Base-by-base conservation (phyloP, 495 filamentous ascomycete species). In the Thozetella sp. region DNA sequence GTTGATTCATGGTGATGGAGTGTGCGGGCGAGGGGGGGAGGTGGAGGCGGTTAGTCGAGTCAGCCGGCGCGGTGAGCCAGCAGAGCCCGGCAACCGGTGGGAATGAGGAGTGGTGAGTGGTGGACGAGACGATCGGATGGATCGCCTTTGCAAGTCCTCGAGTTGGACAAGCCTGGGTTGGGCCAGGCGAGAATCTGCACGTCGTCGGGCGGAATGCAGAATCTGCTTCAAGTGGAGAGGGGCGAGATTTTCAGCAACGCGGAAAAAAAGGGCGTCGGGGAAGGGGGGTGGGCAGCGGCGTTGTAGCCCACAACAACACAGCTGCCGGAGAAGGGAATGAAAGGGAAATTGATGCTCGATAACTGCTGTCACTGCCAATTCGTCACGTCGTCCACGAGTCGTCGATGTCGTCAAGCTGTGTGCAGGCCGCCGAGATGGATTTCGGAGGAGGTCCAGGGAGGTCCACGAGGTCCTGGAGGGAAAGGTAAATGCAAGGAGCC, bases 181-280 rank as follows among this genome's bases (percentile, higher is more conserved):
- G 46, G 22, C 25, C 40, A 56, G 54, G 37, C 22, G 50, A 48
- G 22, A 34, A 57, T 43, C 26, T 22, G 59, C 22, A 60, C 6
- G 55, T 52, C 34, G n/a, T 50, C 20, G 27, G 59, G 56, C 25
- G 22, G 48, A 64, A 56, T 64, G 64, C 61, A 69, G 64, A 63
- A 55, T 64, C 64, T 61, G 69, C 60, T 37, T 56, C 37, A 57
- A 46, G 67, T 64, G 65, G 69, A 62, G 69, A 68, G 63, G 63
- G 65, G 69, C 62, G 67, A 66, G 66, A 62, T 69, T 69, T 72
- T 65, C 58, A 62, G 63, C 60, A 59, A 65, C 61, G 64, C 64
- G 65, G 62, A 63, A 67, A 59, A 57, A 58, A 60, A 25, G 27
- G n/a, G 23, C n/a, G 25, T 22, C 37, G 45, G 27, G 30, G 10